Percentiles rank a stretch among this genome's conserved stretches.
These are phyloP conservation scores for Yamadazyma conglobata DNA, from an alignment of 1,139 yeast species.

Conservation along the genomic window DNA sequence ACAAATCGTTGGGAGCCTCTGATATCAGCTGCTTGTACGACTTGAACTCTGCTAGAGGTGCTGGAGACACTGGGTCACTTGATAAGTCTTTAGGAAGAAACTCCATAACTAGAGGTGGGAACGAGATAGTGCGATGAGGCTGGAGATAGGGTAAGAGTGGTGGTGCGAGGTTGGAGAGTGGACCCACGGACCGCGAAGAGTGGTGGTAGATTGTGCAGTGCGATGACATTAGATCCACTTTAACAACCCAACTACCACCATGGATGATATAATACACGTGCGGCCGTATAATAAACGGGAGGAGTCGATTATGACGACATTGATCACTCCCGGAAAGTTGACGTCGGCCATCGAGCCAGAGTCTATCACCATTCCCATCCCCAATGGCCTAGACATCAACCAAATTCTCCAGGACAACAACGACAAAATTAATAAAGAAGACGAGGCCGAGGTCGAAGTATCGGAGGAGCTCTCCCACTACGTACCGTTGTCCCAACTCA, in stretches of 20 bases:
- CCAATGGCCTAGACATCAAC: conserved; percentile 21
- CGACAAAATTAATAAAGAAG: conserved; percentile 15
- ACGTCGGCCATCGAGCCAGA: conserved; percentile 8
- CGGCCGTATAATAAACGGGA: conserved; percentile 10
- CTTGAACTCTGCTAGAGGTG: conserved; percentile 7
- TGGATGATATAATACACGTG: conserved; percentile 10
- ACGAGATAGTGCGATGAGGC: no score
- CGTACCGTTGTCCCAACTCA: conserved; percentile 19
- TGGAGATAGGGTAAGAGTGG: no score
- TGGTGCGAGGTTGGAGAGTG: no score
- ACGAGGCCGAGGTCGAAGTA: conserved; percentile 7
- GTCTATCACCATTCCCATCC: conserved; percentile 19
- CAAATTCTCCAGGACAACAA: conserved; percentile 22
- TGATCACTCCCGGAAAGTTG: conserved; percentile 6
- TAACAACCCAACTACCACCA: no score
- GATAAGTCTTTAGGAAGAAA: conserved; percentile 6
- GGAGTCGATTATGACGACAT: conserved; percentile 1
- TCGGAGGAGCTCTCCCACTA: conserved; percentile 15
- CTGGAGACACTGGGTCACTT: no score
- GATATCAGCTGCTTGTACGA: conserved; percentile 5
- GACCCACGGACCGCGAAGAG: no score
- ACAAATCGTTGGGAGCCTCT: conserved; percentile 23
- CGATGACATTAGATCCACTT: no score
- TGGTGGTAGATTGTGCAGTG: no score
- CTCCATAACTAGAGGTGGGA: no score